Conservation (phyloP, 306 rosid genomes). For the Crotalaria pallida region DNA sequence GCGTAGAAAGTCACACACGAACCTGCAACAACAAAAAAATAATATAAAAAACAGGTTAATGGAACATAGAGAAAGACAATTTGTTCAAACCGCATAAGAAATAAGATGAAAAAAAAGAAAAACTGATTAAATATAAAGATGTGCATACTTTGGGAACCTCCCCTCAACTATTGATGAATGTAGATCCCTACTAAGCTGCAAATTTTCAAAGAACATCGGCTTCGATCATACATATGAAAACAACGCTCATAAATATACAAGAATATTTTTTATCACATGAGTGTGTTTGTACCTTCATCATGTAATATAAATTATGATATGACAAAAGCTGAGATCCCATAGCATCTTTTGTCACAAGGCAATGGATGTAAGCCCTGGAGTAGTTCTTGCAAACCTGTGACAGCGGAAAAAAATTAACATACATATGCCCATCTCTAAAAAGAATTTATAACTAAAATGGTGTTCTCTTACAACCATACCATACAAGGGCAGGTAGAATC, state of each 20-base stretch:
- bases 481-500: constrained; percentile 85
- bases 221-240: constrained; percentile 2
- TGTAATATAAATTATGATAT: constrained; percentile 82
- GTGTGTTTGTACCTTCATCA: constrained; percentile 63
- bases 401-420: constrained; percentile 26
- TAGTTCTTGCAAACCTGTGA: constrained; percentile 85
- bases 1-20: constrained; percentile 70
- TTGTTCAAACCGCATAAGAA: background rate
- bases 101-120: background rate
- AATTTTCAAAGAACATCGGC: constrained; percentile 10
- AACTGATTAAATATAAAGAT: constrained; percentile 2
- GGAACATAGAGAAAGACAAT: constrained; percentile 17
- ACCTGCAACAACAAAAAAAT: constrained; percentile 48
- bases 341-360: constrained; percentile 92
- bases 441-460: constrained; percentile 7
- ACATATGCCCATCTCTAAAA: background rate
- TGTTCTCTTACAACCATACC: constrained; percentile 46
- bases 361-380: constrained; percentile 88
- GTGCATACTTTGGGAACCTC: constrained; percentile 80
- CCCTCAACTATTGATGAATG: constrained; percentile 75
- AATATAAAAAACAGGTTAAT: background rate
- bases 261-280: constrained; percentile 1
- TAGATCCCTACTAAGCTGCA: constrained; percentile 87
- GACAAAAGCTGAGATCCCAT: constrained; percentile 99
- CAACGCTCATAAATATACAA: background rate